phyloP scores from a whole-genome alignment of 805 yeast genomes.

The Wickerhamomyces queroliae region DNA sequence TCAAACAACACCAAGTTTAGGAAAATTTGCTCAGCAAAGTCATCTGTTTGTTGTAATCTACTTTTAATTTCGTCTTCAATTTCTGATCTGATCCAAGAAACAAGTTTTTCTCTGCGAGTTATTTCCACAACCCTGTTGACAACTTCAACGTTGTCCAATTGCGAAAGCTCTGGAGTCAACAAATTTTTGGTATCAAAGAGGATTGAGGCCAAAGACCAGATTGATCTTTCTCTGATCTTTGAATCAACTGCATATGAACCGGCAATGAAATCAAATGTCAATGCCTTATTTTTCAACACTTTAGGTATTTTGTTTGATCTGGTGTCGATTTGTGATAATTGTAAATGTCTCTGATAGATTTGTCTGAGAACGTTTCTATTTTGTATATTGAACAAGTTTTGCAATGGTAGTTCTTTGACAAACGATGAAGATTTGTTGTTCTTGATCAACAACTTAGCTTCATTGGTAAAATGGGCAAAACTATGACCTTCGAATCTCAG shows the following conservation, averaged over 20 bases:
- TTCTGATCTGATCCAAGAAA: conserved; percentile 50
- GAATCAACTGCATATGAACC: conserved; percentile 10
- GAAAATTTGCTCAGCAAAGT: conserved; percentile 47
- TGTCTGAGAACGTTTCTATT: conserved; percentile 10
- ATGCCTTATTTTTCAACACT: conserved; percentile 22
- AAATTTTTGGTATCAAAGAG: conserved; percentile 44
- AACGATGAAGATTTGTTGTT: conserved; percentile 1
- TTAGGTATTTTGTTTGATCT: conserved; percentile 33
- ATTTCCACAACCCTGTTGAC: conserved; percentile 23
- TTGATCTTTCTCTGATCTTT: conserved; percentile 21
- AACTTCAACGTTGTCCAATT: conserved; percentile 17
- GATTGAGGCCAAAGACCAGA: conserved; percentile 56
- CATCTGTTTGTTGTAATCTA: conserved; percentile 26
- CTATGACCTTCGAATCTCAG: conserved; percentile 19
- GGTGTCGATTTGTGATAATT: conserved; percentile 14
- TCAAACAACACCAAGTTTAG: conserved; percentile 47
- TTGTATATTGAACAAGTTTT: conserved; percentile 1
- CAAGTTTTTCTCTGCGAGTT: conserved; percentile 39
- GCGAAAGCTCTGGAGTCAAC: conserved; percentile 12
- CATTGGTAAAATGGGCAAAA: conserved; percentile 19
- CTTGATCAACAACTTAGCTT: conserved; percentile 11
- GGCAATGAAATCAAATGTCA: conserved; percentile 27
- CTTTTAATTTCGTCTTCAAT: conserved; percentile 30
- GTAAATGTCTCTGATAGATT: conserved; percentile 20
- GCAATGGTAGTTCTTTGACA: neutral